Evolutionary conservation across 176 grass and related monocot species (phyloP), one percentile per base, ranked within the genome.

Genomic region (Pontederia paniculata): DNA sequence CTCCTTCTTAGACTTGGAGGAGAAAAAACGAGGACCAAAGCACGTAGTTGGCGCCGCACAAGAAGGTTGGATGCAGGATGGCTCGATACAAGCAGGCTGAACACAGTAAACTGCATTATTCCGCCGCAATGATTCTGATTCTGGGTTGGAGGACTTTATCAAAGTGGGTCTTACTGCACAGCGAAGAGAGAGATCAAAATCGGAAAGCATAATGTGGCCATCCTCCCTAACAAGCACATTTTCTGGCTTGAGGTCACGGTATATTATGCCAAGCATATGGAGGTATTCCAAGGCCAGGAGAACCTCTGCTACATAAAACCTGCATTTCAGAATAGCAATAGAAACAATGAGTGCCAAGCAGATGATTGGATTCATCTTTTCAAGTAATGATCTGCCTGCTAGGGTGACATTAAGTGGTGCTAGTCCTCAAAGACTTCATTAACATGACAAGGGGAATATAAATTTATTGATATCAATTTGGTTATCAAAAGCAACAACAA

Each of bases 181-280:
- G 0, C 83, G 71, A n/a, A 88, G 67, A 10, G 88, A 88, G 58
- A 84, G 83, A 49, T 83, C 79, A 12, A 87, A 94, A 48, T 87
- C 83, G 2, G 88, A 83, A 17, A 94, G 76, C 88, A 94, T 94
- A 77, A 94, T 94, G 62, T 94, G 88, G 48, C 88, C 88, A 19
- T 94, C 88, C 48, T 94, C 83, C 16, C 88, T 73, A 14, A 94
- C 80, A 65, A 94, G 82, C 46, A 94, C 74, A 50, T 94, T 94
- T 72, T 94, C 83, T 11, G 83, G 88, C 78, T 94, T 88, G 17
- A 94, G 76, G 55, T 94, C 88, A 46, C 88, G 83, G 54, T 94
- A 94, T 66, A 94, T 79, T 48, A 94, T 83, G 2, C 88, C 88
- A 0, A 94, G 83, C 88, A 94, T 87, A 57, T 94, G 88, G 47